A percentile compares a stretch with the other conserved stretches of the same genome.
These are phyloP conservation scores for Drechslerella coelobrocha DNA, from an alignment of 2,329 filamentous ascomycete species.

Conservation along the genomic window DNA sequence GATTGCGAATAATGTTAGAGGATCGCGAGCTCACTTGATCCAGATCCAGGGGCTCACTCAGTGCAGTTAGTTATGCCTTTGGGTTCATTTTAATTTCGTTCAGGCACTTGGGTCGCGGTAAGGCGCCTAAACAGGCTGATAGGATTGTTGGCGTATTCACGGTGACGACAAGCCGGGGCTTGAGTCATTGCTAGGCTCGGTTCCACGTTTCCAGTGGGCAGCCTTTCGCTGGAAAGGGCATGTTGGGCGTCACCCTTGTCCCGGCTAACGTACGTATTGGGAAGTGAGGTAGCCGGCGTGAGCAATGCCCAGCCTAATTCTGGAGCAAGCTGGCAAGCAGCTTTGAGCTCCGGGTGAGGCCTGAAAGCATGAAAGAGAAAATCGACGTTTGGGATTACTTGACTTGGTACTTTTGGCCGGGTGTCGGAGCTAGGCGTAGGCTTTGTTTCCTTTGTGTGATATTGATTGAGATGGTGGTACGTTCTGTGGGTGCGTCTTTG, in stretches of 20 bases:
- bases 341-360: neutral
- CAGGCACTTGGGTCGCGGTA: no score
- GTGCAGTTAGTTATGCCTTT: no score
- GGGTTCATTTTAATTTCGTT: no score
- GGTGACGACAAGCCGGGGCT: neutral
- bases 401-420: neutral
- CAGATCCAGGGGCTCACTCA: no score
- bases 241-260: neutral
- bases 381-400: neutral
- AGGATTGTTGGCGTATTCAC: neutral
- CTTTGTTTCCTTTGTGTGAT: neutral
- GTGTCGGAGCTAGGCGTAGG: neutral
- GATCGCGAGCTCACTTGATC: no score
- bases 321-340: neutral
- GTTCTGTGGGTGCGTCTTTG: constrained; percentile 24
- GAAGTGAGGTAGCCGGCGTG: neutral
- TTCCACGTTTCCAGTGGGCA: constrained; percentile 2
- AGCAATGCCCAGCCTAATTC: constrained; percentile 6
- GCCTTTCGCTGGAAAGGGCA: neutral
- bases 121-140: neutral
- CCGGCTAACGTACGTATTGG: no score
- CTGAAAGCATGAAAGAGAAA: neutral
- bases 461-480: neutral
- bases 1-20: no score
- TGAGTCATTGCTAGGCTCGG: neutral